Conservation (phyloP, 2,329 filamentous ascomycete genomes). For the Aspergillus hortae region DNA sequence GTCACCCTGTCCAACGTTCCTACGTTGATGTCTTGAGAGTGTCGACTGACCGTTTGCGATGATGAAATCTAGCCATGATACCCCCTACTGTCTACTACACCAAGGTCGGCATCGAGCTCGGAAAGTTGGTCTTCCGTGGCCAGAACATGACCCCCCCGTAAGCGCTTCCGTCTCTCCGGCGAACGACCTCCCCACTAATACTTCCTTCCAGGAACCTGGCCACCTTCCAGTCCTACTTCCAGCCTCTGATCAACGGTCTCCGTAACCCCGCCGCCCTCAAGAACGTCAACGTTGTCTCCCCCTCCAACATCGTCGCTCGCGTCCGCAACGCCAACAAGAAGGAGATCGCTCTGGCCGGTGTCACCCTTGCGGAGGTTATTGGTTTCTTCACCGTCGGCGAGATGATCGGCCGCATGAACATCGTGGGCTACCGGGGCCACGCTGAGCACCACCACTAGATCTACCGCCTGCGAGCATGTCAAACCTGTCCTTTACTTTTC, state of each 20-base stretch:
- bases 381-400: conserved; percentile 98
- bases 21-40: background rate
- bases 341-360: conserved; percentile 69
- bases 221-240: conserved; percentile 84
- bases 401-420: conserved; percentile 93
- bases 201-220: conserved; percentile 60
- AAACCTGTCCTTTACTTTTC: conserved; percentile 30
- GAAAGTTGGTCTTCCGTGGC: conserved; percentile 79
- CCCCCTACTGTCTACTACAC: conserved; percentile 90
- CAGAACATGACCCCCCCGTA: conserved; percentile 96
- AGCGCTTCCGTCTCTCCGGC: conserved; percentile 41
- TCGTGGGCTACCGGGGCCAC: conserved; percentile 85
- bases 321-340: conserved; percentile 67
- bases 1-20: too few relatives aligned
- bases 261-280: conserved; percentile 65
- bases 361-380: conserved; percentile 79
- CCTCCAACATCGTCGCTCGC: conserved; percentile 52
- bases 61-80: conserved; percentile 64
- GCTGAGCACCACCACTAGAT: conserved; percentile 43
- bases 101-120: conserved; percentile 80
- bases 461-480: conserved; percentile 24
- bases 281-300: conserved; percentile 53
- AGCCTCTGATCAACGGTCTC: conserved; percentile 66
- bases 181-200: conserved; percentile 12
- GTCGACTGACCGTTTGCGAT: conserved; percentile 20